Evolutionary conservation across 208 protist genomes (phyloP).

Genomic region (Trypanosoma avium): DNA sequence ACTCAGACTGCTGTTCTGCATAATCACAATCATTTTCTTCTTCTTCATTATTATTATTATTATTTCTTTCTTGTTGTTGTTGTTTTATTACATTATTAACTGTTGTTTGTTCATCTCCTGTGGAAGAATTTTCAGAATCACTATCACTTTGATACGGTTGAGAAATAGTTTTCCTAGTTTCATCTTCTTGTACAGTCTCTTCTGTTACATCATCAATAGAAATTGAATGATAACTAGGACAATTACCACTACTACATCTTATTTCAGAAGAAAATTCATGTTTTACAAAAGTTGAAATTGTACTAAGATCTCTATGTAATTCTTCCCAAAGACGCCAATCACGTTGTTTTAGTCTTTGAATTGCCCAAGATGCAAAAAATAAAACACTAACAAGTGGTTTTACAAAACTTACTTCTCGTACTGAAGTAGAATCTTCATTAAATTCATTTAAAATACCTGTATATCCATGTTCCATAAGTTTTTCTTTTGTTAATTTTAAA

Average conservation of each 20-base stretch:
- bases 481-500: constrained; percentile 1
- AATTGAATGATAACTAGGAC: background rate
- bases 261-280: background rate
- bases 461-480: background rate
- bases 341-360: constrained; percentile 11
- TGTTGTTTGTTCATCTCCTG: background rate
- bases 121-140: background rate
- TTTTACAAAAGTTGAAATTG: background rate
- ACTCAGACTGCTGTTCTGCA: background rate
- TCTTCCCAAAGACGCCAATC: constrained; percentile 20
- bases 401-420: constrained; percentile 16
- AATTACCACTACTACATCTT: background rate
- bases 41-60: background rate
- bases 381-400: constrained; percentile 28
- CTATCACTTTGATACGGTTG: background rate
- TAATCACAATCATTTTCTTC: background rate
- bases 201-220: background rate
- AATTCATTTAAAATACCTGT: background rate
- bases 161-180: background rate
- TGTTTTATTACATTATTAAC: background rate
- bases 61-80: constrained; percentile 2
- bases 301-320: constrained; percentile 20
- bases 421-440: background rate
- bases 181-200: background rate
- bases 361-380: constrained; percentile 29